Evolutionary conservation across 495 filamentous ascomycete genomes (phyloP).

Genomic region (Cercophora samala): DNA sequence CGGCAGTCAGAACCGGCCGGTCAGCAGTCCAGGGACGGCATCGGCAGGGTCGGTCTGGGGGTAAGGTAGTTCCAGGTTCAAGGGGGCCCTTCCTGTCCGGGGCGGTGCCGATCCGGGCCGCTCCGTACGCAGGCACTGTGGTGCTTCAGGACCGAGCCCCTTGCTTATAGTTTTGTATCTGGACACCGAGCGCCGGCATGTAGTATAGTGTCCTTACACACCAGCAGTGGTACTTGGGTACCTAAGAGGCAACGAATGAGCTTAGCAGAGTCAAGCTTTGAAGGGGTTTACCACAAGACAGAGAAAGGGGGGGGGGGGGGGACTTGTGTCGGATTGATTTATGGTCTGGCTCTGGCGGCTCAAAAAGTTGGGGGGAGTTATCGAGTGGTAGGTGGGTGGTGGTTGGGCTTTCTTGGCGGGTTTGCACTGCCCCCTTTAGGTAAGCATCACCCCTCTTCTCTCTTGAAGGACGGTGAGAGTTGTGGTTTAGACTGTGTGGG

Average conservation of each 20-base stretch:
- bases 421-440: conserved; percentile 11
- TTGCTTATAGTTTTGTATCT: background rate
- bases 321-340: too few relatives aligned
- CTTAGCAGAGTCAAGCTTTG: background rate
- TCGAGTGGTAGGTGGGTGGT: background rate
- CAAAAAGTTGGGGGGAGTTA: background rate
- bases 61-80: too few relatives aligned
- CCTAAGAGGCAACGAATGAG: background rate
- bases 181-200: background rate
- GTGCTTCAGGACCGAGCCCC: background rate
- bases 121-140: background rate
- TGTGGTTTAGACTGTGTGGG: background rate
- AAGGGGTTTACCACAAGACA: too few relatives aligned
- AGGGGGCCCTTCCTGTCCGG: too few relatives aligned
- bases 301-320: too few relatives aligned
- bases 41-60: background rate
- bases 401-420: conserved; percentile 3
- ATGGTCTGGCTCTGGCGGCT: background rate
- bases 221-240: background rate
- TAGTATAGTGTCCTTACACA: background rate
- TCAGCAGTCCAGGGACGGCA: background rate
- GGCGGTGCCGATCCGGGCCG: background rate
- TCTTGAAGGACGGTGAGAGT: background rate
- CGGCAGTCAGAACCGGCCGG: background rate
- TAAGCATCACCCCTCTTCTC: background rate